phyloP scores from a whole-genome alignment of 2,329 filamentous ascomycete genomes.

The Sclerotinia sclerotiorum region DNA sequence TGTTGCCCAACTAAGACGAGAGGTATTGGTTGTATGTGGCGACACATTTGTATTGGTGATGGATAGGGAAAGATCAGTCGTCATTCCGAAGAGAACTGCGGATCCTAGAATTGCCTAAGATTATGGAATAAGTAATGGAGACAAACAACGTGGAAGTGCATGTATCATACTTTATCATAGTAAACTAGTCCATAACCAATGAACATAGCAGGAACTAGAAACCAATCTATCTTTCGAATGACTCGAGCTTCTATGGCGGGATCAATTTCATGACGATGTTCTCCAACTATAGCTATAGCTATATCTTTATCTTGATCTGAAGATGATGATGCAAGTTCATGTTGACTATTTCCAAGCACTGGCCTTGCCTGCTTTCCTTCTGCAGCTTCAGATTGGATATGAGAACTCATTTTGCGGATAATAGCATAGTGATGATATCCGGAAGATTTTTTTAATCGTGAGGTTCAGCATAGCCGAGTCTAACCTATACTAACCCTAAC shows the following conservation, averaged over 20 bases:
- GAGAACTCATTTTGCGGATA: neutral
- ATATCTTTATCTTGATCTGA: slow-evolving; percentile 33
- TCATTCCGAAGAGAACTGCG: slow-evolving; percentile 75
- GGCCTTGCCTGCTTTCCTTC: neutral
- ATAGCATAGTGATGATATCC: neutral
- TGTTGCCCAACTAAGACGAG: slow-evolving; percentile 72
- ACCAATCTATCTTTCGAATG: slow-evolving; percentile 65
- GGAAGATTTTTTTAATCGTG: neutral
- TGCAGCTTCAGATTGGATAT: no score
- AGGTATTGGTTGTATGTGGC: slow-evolving; percentile 62
- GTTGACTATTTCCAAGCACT: neutral
- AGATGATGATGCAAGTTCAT: neutral
- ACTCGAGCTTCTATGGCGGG: slow-evolving; percentile 55
- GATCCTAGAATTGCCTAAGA: slow-evolving; percentile 67
- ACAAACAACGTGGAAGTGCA: neutral
- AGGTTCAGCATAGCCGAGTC: neutral
- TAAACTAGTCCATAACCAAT: slow-evolving; percentile 66
- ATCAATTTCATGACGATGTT: slow-evolving; percentile 44
- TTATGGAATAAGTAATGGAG: slow-evolving; percentile 1
- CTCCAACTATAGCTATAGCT: slow-evolving; percentile 38
- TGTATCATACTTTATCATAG: slow-evolving; percentile 60
- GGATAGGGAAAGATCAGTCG: slow-evolving; percentile 61
- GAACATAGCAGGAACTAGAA: slow-evolving; percentile 67
- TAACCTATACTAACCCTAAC: neutral
- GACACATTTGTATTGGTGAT: slow-evolving; percentile 49